Evolutionary conservation across 2,329 filamentous ascomycete species (phyloP).

Genomic region (Podosphaera xanthii): DNA sequence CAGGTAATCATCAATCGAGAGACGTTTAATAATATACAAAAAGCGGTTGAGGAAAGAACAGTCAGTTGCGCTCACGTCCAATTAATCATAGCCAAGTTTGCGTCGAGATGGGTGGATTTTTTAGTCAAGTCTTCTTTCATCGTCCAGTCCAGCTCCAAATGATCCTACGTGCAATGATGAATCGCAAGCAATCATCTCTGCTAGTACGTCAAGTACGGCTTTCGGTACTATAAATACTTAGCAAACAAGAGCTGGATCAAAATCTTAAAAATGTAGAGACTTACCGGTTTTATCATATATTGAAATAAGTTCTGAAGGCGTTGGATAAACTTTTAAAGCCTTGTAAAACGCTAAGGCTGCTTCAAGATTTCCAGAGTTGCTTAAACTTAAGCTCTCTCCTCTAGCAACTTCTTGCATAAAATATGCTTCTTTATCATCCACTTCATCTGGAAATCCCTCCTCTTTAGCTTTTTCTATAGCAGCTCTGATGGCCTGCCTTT

Average conservation of each 20-base stretch:
- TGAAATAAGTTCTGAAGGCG: constrained; percentile 72
- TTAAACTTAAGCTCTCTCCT: constrained; percentile 62
- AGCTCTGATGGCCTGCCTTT: constrained; percentile 50
- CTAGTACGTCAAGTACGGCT: constrained; percentile 85
- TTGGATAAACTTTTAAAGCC: constrained; percentile 94
- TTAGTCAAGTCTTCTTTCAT: constrained; percentile 16
- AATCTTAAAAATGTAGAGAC: not conserved
- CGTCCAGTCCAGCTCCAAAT: constrained; percentile 12
- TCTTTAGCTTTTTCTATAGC: constrained; percentile 64
- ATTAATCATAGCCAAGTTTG: too few relatives aligned
- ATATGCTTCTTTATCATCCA: constrained; percentile 85
- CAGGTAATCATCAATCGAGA: too few relatives aligned
- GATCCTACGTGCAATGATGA: constrained; percentile 39
- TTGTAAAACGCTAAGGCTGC: constrained; percentile 93
- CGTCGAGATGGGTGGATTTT: not conserved
- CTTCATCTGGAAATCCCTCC: constrained; percentile 73
- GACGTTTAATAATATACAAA: too few relatives aligned
- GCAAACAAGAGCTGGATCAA: constrained; percentile 2
- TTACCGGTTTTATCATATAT: constrained; percentile 87
- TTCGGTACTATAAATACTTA: constrained; percentile 18
- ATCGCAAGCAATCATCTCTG: constrained; percentile 94
- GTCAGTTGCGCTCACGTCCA: too few relatives aligned
- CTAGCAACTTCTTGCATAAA: constrained; percentile 89
- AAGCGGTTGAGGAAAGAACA: too few relatives aligned
- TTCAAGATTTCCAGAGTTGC: constrained; percentile 54